phyloP scores from a whole-genome alignment of 1,139 yeast species.

The Trichomonascaceae sp. region DNA sequence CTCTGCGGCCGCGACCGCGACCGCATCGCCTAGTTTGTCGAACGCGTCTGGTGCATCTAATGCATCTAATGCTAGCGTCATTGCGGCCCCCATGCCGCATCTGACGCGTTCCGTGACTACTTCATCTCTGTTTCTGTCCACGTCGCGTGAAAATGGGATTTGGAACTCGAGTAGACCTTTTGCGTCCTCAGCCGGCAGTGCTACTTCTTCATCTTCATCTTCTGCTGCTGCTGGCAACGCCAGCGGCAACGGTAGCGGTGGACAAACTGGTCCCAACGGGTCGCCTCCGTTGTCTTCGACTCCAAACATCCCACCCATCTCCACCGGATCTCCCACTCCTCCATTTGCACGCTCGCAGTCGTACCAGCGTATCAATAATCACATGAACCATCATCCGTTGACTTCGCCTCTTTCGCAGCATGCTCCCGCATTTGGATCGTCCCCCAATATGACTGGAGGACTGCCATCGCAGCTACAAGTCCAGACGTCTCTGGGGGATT shows the following conservation, averaged over 20 bases:
- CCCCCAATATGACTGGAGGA: no score
- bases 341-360: conserved; percentile 9
- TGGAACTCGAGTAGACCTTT: conserved; percentile 1
- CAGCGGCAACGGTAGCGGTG: conserved; percentile 1
- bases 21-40: neutral
- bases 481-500: conserved; percentile 7
- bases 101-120: neutral
- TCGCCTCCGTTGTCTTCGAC: no score
- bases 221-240: neutral
- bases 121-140: neutral
- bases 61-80: conserved; percentile 1
- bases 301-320: no score
- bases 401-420: no score
- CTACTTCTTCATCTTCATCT: conserved; percentile 1
- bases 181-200: neutral
- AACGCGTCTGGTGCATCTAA: conserved; percentile 2
- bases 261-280: no score
- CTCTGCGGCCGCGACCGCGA: neutral
- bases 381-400: neutral
- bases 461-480: conserved; percentile 3
- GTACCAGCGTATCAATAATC: conserved; percentile 1
- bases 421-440: no score
- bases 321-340: neutral
- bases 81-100: neutral
- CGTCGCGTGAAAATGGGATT: neutral